Percentiles rank a stretch among this genome's conserved stretches.
phyloP scores from a whole-genome alignment of 208 protist species.

The Trypanosoma scelopori region DNA sequence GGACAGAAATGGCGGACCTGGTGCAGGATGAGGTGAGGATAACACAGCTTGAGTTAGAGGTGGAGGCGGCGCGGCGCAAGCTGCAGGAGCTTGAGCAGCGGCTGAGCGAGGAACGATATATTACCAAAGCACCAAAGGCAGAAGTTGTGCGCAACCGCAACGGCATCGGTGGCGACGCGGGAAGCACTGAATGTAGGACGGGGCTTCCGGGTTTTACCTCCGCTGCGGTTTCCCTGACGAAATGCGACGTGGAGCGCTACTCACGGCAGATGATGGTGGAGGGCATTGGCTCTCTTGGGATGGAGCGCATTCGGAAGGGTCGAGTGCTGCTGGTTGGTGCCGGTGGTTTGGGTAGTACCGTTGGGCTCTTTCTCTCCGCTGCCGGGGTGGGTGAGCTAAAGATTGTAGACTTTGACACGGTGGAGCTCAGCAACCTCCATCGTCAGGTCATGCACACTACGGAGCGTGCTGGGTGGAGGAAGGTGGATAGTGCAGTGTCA shows the following conservation, averaged over 20 bases:
- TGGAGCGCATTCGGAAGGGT: conserved; percentile 53
- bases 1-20: neutral
- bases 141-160: neutral
- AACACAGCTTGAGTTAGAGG: conserved; percentile 21
- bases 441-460: conserved; percentile 93
- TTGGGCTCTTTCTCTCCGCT: conserved; percentile 91
- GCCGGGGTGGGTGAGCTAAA: conserved; percentile 90
- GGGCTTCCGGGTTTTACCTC: conserved; percentile 19
- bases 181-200: neutral
- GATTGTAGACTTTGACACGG: conserved; percentile 92
- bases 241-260: conserved; percentile 81
- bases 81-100: conserved; percentile 21
- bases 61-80: conserved; percentile 17
- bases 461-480: conserved; percentile 50
- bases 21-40: neutral
- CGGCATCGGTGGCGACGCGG: neutral
- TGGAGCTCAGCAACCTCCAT: conserved; percentile 94
- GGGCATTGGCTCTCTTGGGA: conserved; percentile 76
- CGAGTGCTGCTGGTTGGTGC: conserved; percentile 91
- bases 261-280: conserved; percentile 89
- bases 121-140: neutral
- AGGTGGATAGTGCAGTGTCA: conserved; percentile 81
- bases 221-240: conserved; percentile 39
- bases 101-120: conserved; percentile 4
- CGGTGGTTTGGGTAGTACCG: conserved; percentile 94